Base-by-base conservation (phyloP, 352 stramenopile species). In the Globisporangium viniferum region DNA sequence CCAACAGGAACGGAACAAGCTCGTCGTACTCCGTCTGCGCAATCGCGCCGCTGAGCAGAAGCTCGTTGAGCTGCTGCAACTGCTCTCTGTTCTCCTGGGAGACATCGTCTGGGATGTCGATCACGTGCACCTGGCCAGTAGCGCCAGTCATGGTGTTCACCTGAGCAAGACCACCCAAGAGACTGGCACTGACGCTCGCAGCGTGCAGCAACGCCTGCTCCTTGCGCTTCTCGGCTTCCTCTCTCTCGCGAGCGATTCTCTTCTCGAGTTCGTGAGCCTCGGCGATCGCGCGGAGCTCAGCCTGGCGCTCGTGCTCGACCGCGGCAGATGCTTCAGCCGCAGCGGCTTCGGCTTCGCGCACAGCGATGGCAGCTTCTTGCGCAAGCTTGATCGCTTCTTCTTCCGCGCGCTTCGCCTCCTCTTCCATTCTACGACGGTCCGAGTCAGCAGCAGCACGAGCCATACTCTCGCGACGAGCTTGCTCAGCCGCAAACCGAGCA, bases 41-140 rank as follows among this genome's bases (percentile, higher is more conserved):
- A 59, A 96, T 96, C 15, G 88, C 86, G 27, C 88, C 86, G 59
- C 82, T 88, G 56, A 96, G 77, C 51, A 96, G 69, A 66, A 96
- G 64, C 66, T 94, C 88, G 73, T 93, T 94, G 44, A 96, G 69
- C 77, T 96, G 86, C 68, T 93, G 73, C 31, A 96, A 70, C 68
- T 96, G 86, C 72, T 96, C 86, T 59, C 86, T 84, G 75, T 94
- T 94, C 72, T 96, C 86, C 66, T 93, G 86, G 14, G 83, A 91
- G 18, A 96, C 70, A 62, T 93, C 74, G 54, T 93, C 83, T 39
- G 88, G 86, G 53, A 96, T 94, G 59, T 94, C 79, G 31, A 94
- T 88, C 59, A 96, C 79, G 65, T 90, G 86, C 53, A 96, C 86
- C 53, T 93, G 78, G 35, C 86, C 86, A 36, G 82, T 64, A 29